These are phyloP conservation scores for Claviceps digitariae DNA, from an alignment of 2,329 filamentous ascomycete genomes.

Conservation along the genomic window DNA sequence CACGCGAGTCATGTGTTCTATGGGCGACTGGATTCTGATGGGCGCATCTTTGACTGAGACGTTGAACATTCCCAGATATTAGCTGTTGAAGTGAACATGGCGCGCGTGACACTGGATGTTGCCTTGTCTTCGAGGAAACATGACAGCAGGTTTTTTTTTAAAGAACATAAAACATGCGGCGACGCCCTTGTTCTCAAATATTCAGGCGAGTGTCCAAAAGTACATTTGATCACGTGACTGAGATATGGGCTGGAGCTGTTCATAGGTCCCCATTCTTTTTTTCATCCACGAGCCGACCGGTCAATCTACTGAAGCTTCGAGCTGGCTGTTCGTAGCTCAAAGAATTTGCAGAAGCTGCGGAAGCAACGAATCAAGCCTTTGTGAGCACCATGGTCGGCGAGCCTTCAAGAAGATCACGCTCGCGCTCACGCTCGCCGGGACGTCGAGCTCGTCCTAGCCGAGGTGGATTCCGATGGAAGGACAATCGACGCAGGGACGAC, in stretches of 20 bases:
- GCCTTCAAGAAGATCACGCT: constrained; percentile 12
- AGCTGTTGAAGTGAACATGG: background rate
- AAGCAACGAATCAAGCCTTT: background rate
- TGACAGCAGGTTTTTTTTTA: too few species aligned
- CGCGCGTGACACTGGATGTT: background rate
- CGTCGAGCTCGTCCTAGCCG: constrained; percentile 15
- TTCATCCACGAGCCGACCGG: too few species aligned
- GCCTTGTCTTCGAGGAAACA: too few species aligned
- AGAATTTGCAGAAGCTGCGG: background rate
- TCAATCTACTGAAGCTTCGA: background rate
- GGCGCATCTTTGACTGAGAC: background rate
- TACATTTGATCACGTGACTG: background rate
- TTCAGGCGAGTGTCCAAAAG: too few species aligned
- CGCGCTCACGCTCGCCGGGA: constrained; percentile 16
- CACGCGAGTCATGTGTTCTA: too few species aligned
- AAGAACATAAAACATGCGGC: background rate
- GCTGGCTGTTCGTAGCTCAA: background rate
- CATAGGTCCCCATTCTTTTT: background rate
- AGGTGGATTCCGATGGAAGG: constrained; percentile 46
- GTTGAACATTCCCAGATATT: too few species aligned
- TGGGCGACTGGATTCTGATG: too few species aligned
- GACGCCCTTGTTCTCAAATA: background rate
- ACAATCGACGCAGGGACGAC: constrained; percentile 33
- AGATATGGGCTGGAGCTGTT: background rate
- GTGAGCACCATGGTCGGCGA: constrained; percentile 12